These are phyloP conservation scores for Penicillium expansum DNA, from an alignment of 2,329 filamentous ascomycete species.

Conservation along the genomic window DNA sequence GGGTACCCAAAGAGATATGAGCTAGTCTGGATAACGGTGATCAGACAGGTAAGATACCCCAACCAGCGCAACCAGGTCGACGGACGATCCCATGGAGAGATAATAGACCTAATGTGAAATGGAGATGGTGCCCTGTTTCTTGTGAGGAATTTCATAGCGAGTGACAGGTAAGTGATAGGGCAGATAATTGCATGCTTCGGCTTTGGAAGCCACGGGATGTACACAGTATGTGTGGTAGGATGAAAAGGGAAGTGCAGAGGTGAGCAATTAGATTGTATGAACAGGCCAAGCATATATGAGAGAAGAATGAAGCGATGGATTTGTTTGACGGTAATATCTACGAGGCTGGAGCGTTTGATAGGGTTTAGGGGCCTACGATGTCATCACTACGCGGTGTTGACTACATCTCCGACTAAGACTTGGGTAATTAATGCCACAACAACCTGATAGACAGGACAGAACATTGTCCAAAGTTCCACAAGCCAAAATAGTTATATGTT, in stretches of 20 bases:
- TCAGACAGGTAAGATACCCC: constrained; percentile 8
- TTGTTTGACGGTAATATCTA: not conserved
- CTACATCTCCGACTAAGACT: constrained; percentile 6
- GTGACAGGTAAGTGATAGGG: not conserved
- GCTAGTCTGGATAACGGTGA: constrained; percentile 11
- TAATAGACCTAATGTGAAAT: not conserved
- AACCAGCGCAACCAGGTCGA: constrained; percentile 13
- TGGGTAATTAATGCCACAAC: too few relatives aligned
- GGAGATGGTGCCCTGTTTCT: not conserved
- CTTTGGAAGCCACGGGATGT: not conserved
- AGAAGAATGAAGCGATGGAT: not conserved
- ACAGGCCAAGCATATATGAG: not conserved
- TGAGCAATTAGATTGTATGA: not conserved
- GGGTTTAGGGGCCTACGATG: constrained; percentile 8
- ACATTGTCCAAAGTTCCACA: not conserved
- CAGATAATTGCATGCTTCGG: constrained; percentile 1
- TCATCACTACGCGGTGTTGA: constrained; percentile 22
- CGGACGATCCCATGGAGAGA: constrained; percentile 2
- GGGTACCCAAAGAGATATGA: constrained; percentile 7
- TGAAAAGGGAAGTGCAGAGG: not conserved
- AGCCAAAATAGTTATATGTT: not conserved
- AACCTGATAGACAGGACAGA: not conserved
- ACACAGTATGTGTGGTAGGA: not conserved
- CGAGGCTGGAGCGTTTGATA: not conserved
- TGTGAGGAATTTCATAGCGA: not conserved